Conservation (phyloP, 352 stramenopile species). For the Pythium dissotocum region DNA sequence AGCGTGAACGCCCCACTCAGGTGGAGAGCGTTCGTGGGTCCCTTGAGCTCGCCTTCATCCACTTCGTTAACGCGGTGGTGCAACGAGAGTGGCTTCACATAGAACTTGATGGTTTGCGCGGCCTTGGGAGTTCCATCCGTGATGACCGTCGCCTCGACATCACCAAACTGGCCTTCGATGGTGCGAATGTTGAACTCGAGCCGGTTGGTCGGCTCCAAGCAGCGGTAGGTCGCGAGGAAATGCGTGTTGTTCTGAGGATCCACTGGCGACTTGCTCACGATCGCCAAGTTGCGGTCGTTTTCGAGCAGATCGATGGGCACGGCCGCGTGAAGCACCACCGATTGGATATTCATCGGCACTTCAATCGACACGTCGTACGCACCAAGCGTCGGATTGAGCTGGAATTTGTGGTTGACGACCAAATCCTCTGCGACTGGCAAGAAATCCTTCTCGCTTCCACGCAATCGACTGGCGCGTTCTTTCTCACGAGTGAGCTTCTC, state of each 20-base stretch:
- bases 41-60: constrained; percentile 53
- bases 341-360: constrained; percentile 79
- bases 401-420: constrained; percentile 77
- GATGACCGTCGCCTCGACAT: constrained; percentile 77
- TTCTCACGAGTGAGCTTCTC: constrained; percentile 71
- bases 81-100: constrained; percentile 80
- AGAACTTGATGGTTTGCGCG: constrained; percentile 71
- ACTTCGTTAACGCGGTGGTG: constrained; percentile 77
- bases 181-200: constrained; percentile 82
- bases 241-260: constrained; percentile 59
- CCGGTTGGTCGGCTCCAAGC: constrained; percentile 73
- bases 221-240: constrained; percentile 81
- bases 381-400: constrained; percentile 65
- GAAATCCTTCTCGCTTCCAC: constrained; percentile 52
- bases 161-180: constrained; percentile 82
- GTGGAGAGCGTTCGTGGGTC: constrained; percentile 62
- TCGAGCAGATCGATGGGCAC: constrained; percentile 79
- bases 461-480: constrained; percentile 36
- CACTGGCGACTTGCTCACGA: constrained; percentile 66
- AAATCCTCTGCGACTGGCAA: constrained; percentile 74
- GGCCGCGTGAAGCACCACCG: constrained; percentile 69
- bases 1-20: constrained; percentile 78
- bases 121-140: constrained; percentile 61
- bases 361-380: constrained; percentile 82
- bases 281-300: constrained; percentile 72